A percentile compares a stretch with the other conserved stretches of the same genome.
These are phyloP conservation scores for Brassica nigra DNA, from an alignment of 345 rosid genomes.

Conservation along the genomic window DNA sequence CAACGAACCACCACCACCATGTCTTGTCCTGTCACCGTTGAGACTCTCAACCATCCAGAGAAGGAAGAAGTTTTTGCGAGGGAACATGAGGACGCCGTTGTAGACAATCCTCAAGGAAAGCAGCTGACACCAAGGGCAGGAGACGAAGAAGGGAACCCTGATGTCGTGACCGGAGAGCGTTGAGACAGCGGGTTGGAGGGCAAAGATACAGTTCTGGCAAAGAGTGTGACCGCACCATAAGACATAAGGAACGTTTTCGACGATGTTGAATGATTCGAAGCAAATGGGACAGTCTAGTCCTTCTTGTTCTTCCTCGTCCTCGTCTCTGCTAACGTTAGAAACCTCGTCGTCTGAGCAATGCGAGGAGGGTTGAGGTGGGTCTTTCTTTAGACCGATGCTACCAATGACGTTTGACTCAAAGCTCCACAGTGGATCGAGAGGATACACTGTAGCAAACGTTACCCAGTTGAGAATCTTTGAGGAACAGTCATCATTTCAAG, in stretches of 20 bases:
- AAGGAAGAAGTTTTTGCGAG: neutral
- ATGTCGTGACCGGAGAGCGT: neutral
- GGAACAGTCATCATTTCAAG: neutral
- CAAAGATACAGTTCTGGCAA: neutral
- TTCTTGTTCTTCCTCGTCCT: neutral
- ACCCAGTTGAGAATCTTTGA: neutral
- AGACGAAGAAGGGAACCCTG: neutral
- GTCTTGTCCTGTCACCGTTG: neutral
- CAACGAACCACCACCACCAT: neutral
- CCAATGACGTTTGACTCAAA: neutral
- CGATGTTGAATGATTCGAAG: neutral
- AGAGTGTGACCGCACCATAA: neutral
- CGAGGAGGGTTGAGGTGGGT: neutral
- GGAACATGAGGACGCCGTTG: neutral
- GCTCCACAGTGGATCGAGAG: neutral
- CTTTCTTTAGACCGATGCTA: neutral
- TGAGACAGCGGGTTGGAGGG: neutral
- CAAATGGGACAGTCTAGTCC: conserved; percentile 1
- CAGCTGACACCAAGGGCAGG: neutral
- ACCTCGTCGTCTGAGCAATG: neutral
- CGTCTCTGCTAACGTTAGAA: neutral
- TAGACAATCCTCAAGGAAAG: neutral
- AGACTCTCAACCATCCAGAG: neutral
- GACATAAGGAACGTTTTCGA: neutral
- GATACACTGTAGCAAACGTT: neutral